A percentile compares a stretch with the other conserved stretches of the same genome.
These are phyloP conservation scores for Ocimum tenuiflorum DNA, from an alignment of 257 asterid genomes.

Conservation along the genomic window DNA sequence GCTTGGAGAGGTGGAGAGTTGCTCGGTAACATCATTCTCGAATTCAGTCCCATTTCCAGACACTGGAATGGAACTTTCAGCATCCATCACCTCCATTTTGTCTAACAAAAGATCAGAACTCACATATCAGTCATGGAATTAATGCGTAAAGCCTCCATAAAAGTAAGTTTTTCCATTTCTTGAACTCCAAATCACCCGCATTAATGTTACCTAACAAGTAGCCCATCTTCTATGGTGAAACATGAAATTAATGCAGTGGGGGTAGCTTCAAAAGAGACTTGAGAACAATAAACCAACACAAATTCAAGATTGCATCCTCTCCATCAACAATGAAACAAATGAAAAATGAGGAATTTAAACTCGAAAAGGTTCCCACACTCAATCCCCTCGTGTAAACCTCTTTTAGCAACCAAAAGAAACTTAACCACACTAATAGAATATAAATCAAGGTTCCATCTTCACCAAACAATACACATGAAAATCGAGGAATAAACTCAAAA, in stretches of 20 bases:
- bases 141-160: neutral
- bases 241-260: neutral
- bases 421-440: neutral
- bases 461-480: too few relatives aligned
- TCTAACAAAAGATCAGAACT: slow-evolving; percentile 11
- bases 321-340: slow-evolving; percentile 8
- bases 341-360: slow-evolving; percentile 8
- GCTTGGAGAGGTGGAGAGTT: slow-evolving; percentile 12
- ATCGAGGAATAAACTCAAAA: too few relatives aligned
- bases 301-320: slow-evolving; percentile 13
- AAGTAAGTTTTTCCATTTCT: neutral
- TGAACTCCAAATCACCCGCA: slow-evolving; percentile 1
- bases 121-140: slow-evolving; percentile 11
- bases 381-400: neutral
- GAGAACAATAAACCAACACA: neutral
- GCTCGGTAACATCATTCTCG: slow-evolving; percentile 21
- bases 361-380: neutral
- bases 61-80: slow-evolving; percentile 26
- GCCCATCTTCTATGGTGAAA: neutral
- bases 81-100: slow-evolving; percentile 31
- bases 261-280: neutral
- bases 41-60: slow-evolving; percentile 25
- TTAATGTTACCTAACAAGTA: neutral
- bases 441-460: slow-evolving; percentile 14
- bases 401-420: neutral